Percentiles rank a stretch among this genome's conserved stretches.
These are phyloP conservation scores for Phaeosphaeriaceae sp. DNA, from an alignment of 2,329 filamentous ascomycete species.

Conservation along the genomic window DNA sequence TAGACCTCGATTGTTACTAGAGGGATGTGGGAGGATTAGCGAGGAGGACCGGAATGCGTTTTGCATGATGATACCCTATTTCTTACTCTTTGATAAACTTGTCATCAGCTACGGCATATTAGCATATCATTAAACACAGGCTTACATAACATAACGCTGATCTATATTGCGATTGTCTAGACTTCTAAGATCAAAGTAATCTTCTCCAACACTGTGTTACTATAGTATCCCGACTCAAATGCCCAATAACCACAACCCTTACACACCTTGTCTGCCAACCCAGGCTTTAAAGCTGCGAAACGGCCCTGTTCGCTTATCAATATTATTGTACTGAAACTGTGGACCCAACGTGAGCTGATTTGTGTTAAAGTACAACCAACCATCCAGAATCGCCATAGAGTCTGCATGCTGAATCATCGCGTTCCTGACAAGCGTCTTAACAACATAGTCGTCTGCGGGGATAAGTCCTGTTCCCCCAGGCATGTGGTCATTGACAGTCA, in stretches of 20 bases:
- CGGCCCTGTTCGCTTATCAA: slow-evolving; percentile 46
- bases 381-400: slow-evolving; percentile 49
- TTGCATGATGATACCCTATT: too few relatives aligned
- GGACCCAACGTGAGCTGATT: slow-evolving; percentile 50
- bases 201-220: too few relatives aligned
- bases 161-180: too few relatives aligned
- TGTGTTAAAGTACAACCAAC: slow-evolving; percentile 53
- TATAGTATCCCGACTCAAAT: too few relatives aligned
- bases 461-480: slow-evolving; percentile 44
- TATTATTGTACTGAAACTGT: slow-evolving; percentile 48
- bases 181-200: too few relatives aligned
- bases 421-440: slow-evolving; percentile 50
- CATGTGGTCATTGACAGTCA: slow-evolving; percentile 44
- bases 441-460: slow-evolving; percentile 45
- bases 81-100: too few relatives aligned
- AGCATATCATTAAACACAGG: too few relatives aligned
- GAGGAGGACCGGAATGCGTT: too few relatives aligned
- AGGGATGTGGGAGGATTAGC: too few relatives aligned
- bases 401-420: slow-evolving; percentile 54
- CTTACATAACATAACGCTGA: too few relatives aligned
- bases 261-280: slow-evolving; percentile 45
- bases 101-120: too few relatives aligned
- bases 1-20: too few relatives aligned
- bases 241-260: not conserved
- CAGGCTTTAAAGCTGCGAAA: slow-evolving; percentile 47